A percentile compares a stretch with the other conserved stretches of the same genome.
phyloP scores from a whole-genome alignment of 768 basidiomycete species.

The Amanita rubescens region DNA sequence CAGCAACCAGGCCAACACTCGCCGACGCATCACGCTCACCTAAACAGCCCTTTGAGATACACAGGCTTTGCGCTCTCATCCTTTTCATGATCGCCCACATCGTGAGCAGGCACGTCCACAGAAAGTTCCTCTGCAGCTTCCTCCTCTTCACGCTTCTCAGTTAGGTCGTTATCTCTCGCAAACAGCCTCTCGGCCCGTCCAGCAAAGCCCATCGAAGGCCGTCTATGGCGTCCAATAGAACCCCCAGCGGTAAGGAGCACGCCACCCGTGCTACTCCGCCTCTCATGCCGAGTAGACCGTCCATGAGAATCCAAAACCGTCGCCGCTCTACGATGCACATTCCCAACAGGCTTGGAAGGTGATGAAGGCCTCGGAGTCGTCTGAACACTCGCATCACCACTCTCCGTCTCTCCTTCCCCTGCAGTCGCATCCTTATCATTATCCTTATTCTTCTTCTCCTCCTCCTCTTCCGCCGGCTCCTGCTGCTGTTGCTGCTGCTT shows the following conservation, averaged over 20 bases:
- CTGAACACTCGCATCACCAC: not conserved
- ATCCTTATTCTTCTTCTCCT: too few relatives aligned
- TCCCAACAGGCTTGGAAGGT: slow-evolving; percentile 35
- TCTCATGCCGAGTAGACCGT: slow-evolving; percentile 55
- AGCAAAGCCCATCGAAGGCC: slow-evolving; percentile 65
- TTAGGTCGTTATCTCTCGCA: slow-evolving; percentile 35
- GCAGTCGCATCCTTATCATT: too few relatives aligned
- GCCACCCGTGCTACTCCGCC: slow-evolving; percentile 72
- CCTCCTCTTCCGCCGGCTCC: slow-evolving; percentile 23
- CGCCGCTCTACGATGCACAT: slow-evolving; percentile 65
- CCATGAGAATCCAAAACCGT: slow-evolving; percentile 69
- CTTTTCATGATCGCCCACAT: slow-evolving; percentile 30
- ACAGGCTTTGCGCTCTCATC: slow-evolving; percentile 83
- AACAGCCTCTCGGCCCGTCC: slow-evolving; percentile 41
- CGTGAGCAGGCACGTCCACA: slow-evolving; percentile 36
- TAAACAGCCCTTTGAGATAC: slow-evolving; percentile 94
- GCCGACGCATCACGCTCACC: slow-evolving; percentile 38
- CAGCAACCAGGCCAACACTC: slow-evolving; percentile 3
- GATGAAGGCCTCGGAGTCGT: slow-evolving; percentile 11
- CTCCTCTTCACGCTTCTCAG: slow-evolving; percentile 37
- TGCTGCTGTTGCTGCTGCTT: slow-evolving; percentile 14
- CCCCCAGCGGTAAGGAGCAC: slow-evolving; percentile 42
- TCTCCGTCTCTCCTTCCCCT: slow-evolving; percentile 13
- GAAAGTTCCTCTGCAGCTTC: slow-evolving; percentile 22
- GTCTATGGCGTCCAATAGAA: slow-evolving; percentile 58